Conservation (phyloP, 805 yeast genomes). For the Blastobotrys terrestris region DNA sequence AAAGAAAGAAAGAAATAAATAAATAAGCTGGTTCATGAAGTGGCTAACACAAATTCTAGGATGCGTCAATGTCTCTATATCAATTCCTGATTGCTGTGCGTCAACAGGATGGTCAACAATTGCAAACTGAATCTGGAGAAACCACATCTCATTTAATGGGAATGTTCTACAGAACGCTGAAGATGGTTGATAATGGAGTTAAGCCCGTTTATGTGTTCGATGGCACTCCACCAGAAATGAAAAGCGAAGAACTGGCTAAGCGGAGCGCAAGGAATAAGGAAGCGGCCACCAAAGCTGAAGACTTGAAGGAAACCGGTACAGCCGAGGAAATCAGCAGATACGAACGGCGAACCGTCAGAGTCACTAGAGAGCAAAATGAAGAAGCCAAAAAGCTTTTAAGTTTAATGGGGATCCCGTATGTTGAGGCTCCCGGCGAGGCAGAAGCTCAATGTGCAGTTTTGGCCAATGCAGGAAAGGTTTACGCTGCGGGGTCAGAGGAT, state of each 20-base stretch:
- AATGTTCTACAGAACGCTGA: conserved; percentile 85
- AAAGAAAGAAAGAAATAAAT: conserved; percentile 20
- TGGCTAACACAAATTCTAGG: not conserved
- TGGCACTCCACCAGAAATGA: conserved; percentile 93
- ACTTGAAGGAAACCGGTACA: conserved; percentile 68
- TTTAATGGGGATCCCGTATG: conserved; percentile 92
- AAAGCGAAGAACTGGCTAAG: conserved; percentile 88
- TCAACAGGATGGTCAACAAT: conserved; percentile 92
- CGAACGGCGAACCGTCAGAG: conserved; percentile 85
- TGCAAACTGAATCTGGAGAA: conserved; percentile 83
- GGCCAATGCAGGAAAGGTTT: conserved; percentile 85
- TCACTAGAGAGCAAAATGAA: conserved; percentile 83
- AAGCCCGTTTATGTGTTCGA: conserved; percentile 97
- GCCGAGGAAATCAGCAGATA: conserved; percentile 67
- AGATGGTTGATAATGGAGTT: conserved; percentile 87
- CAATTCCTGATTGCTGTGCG: conserved; percentile 95
- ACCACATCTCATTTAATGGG: conserved; percentile 93
- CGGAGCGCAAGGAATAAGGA: conserved; percentile 75
- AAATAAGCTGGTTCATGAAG: conserved; percentile 9
- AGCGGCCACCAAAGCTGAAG: conserved; percentile 70
- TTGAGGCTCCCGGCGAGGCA: conserved; percentile 96
- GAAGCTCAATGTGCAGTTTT: conserved; percentile 97
- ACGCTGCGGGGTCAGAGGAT: conserved; percentile 97
- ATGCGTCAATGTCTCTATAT: conserved; percentile 82
- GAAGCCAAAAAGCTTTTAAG: conserved; percentile 78